phyloP scores from a whole-genome alignment of 768 basidiomycete genomes.

The Wakefieldia striispora region DNA sequence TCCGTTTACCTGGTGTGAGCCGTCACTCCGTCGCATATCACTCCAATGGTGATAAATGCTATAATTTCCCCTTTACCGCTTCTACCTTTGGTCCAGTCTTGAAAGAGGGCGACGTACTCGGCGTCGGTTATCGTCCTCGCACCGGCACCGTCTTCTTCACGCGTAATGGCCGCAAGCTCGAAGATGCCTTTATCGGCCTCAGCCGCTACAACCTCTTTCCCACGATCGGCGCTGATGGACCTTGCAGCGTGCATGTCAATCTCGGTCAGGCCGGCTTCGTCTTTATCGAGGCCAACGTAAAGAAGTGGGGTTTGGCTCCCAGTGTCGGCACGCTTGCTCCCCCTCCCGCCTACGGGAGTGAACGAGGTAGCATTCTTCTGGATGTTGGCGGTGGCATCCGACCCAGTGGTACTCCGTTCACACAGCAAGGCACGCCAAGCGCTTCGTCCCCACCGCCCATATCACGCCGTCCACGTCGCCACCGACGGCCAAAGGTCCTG shows the following conservation, averaged over 20 bases:
- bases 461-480: slow-evolving; percentile 57
- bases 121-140: slow-evolving; percentile 93
- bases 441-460: slow-evolving; percentile 44
- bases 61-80: slow-evolving; percentile 94
- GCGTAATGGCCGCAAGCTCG: slow-evolving; percentile 94
- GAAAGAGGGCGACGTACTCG: slow-evolving; percentile 94
- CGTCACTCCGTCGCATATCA: slow-evolving; percentile 93
- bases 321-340: slow-evolving; percentile 96
- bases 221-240: slow-evolving; percentile 93
- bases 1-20: slow-evolving; percentile 85
- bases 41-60: slow-evolving; percentile 94
- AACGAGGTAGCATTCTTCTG: slow-evolving; percentile 92
- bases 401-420: slow-evolving; percentile 40
- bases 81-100: slow-evolving; percentile 78
- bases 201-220: slow-evolving; percentile 94
- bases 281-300: slow-evolving; percentile 99
- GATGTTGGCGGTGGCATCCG: slow-evolving; percentile 63
- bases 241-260: slow-evolving; percentile 96
- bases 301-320: slow-evolving; percentile 99
- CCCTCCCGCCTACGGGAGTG: slow-evolving; percentile 96
- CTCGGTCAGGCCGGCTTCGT: slow-evolving; percentile 98
- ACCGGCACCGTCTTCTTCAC: slow-evolving; percentile 99
- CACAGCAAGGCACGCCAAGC: slow-evolving; percentile 44
- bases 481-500: slow-evolving; percentile 50
- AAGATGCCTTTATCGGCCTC: slow-evolving; percentile 92